Conservation (phyloP, 2,329 filamentous ascomycete genomes). For the Calonectria ilicicola region DNA sequence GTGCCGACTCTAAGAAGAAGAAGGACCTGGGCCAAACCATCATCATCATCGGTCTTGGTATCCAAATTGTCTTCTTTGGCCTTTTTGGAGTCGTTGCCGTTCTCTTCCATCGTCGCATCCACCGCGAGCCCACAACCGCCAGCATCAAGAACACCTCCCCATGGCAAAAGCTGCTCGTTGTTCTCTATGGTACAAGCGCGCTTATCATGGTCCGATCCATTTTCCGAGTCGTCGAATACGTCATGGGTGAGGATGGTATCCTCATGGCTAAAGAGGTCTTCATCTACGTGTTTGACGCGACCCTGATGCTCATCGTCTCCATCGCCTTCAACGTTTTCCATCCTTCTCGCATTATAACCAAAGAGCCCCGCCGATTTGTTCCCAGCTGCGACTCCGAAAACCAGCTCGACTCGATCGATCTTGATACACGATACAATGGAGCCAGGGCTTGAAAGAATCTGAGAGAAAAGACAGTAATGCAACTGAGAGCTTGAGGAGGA, state of each 20-base stretch:
- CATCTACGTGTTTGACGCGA: constrained; percentile 49
- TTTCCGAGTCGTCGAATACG: constrained; percentile 55
- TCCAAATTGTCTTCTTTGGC: constrained; percentile 66
- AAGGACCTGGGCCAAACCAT: constrained; percentile 53
- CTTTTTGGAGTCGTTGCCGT: constrained; percentile 61
- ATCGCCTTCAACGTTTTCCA: constrained; percentile 25
- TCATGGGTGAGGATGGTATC: constrained; percentile 43
- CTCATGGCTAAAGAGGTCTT: constrained; percentile 45
- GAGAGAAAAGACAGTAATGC: too few relatives aligned
- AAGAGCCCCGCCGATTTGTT: not conserved
- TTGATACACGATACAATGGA: not conserved
- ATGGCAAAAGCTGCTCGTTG: constrained; percentile 40
- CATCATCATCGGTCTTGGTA: constrained; percentile 61
- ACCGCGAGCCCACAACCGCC: not conserved
- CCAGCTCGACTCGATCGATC: not conserved
- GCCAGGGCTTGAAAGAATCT: too few relatives aligned
- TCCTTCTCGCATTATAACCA: constrained; percentile 3
- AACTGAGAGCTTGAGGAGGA: not conserved
- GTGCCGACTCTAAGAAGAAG: not conserved
- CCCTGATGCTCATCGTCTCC: constrained; percentile 45
- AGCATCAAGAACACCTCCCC: constrained; percentile 30
- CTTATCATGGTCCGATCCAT: constrained; percentile 53
- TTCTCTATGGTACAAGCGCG: constrained; percentile 30
- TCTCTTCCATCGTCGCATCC: constrained; percentile 53
- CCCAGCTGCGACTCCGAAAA: not conserved